Conservation (phyloP, 495 filamentous ascomycete genomes). For the Daldinia decipiens region DNA sequence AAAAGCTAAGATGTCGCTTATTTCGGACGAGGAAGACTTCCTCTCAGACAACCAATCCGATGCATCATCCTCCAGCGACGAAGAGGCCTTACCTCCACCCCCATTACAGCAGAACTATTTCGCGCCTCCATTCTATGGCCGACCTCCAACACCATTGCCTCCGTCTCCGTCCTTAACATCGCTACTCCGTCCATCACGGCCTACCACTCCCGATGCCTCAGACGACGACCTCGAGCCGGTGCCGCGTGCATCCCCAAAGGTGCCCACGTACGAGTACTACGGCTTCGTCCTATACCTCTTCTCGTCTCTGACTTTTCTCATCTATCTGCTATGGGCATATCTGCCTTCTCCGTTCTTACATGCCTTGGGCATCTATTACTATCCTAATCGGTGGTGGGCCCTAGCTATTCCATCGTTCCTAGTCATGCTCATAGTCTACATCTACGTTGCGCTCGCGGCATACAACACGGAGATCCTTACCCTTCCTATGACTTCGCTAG, state of each 20-base stretch:
- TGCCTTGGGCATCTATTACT: slow-evolving; percentile 94
- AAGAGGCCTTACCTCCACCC: slow-evolving; percentile 47
- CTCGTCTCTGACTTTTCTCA: slow-evolving; percentile 79
- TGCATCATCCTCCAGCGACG: slow-evolving; percentile 44
- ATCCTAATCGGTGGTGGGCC: slow-evolving; percentile 97
- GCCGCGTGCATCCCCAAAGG: slow-evolving; percentile 87
- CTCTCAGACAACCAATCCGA: slow-evolving; percentile 53
- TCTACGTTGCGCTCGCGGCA: slow-evolving; percentile 89
- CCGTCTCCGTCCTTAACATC: slow-evolving; percentile 96
- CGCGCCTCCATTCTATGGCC: slow-evolving; percentile 88
- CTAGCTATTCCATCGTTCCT: slow-evolving; percentile 89
- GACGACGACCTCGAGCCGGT: slow-evolving; percentile 86
- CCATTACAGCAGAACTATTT: slow-evolving; percentile 68
- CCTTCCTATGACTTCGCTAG: slow-evolving; percentile 78
- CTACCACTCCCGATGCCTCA: slow-evolving; percentile 89
- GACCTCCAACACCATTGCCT: slow-evolving; percentile 87
- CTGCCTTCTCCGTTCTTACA: slow-evolving; percentile 91
- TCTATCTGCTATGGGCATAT: slow-evolving; percentile 95
- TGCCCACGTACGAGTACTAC: slow-evolving; percentile 99
- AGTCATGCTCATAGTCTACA: slow-evolving; percentile 88
- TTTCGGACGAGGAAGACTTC: slow-evolving; percentile 60
- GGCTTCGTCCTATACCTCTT: slow-evolving; percentile 95
- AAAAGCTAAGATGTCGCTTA: slow-evolving; percentile 54
- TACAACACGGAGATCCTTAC: slow-evolving; percentile 94
- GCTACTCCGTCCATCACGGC: slow-evolving; percentile 88